Evolutionary conservation across 2,329 filamentous ascomycete species (phyloP).

Genomic region (Coniella lustricola): DNA sequence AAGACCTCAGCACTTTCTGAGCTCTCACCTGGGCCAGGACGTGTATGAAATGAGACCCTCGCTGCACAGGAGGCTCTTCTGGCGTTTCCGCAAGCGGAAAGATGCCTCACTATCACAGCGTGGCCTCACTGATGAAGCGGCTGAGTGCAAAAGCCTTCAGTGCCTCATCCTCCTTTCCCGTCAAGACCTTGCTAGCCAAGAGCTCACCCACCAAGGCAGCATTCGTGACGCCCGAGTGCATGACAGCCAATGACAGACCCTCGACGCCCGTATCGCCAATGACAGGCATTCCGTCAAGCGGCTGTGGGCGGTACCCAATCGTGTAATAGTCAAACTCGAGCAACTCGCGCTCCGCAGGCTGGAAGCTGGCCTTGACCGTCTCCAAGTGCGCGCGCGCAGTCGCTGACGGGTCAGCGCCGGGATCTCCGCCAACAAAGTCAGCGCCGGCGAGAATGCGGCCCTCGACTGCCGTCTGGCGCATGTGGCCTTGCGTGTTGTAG

Average conservation of each 20-base stretch:
- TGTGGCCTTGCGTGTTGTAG: conserved; percentile 21
- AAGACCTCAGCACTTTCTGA: too few relatives aligned
- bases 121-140: conserved; percentile 11
- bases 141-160: conserved; percentile 16
- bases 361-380: conserved; percentile 17
- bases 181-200: conserved; percentile 17
- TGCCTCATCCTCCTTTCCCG: conserved; percentile 16
- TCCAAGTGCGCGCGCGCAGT: conserved; percentile 21
- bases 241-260: conserved; percentile 25
- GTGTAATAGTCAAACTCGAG: conserved; percentile 25
- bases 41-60: too few relatives aligned
- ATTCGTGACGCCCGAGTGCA: conserved; percentile 26
- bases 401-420: conserved; percentile 19
- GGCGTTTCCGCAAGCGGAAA: too few relatives aligned
- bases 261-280: conserved; percentile 22
- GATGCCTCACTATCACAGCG: background rate
- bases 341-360: conserved; percentile 11
- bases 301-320: conserved; percentile 22
- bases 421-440: conserved; percentile 18
- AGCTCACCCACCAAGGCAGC: conserved; percentile 22
- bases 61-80: too few relatives aligned
- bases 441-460: conserved; percentile 22
- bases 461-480: conserved; percentile 25
- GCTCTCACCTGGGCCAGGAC: too few relatives aligned
- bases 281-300: conserved; percentile 24